phyloP scores from a whole-genome alignment of 2,329 filamentous ascomycete species.

The Sporothrix phasma region DNA sequence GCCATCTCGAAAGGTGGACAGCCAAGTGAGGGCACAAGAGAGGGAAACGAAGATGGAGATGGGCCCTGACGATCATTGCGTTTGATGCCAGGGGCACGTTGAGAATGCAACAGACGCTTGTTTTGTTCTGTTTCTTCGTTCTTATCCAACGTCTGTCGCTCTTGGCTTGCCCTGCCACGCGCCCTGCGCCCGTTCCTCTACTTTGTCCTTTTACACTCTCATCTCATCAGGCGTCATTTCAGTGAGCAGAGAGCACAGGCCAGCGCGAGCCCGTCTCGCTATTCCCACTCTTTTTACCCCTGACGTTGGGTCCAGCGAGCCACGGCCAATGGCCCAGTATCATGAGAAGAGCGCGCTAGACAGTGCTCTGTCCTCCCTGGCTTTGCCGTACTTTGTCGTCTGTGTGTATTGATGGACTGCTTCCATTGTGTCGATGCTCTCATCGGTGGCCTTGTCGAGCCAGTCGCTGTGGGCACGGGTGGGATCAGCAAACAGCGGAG shows the following conservation, averaged over 20 bases:
- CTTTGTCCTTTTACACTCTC: too few species aligned
- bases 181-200: not conserved
- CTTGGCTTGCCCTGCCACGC: not conserved
- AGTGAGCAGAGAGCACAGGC: not conserved
- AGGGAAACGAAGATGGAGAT: not conserved
- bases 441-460: not conserved
- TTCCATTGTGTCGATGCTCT: not conserved
- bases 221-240: too few species aligned
- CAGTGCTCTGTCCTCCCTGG: not conserved
- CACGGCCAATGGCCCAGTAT: too few species aligned
- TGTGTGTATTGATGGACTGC: too few species aligned
- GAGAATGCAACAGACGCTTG: not conserved
- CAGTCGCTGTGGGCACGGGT: not conserved
- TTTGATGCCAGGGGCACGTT: not conserved
- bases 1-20: not conserved
- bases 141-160: too few species aligned
- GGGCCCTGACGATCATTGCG: slow-evolving; percentile 1
- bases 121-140: not conserved
- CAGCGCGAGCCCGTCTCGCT: not conserved
- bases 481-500: not conserved
- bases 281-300: not conserved
- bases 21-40: not conserved
- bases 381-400: not conserved
- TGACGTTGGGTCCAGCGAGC: not conserved
- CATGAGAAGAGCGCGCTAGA: not conserved